These are phyloP conservation scores for Tolypocladium sp. DNA, from an alignment of 2,329 filamentous ascomycete species.

Conservation along the genomic window DNA sequence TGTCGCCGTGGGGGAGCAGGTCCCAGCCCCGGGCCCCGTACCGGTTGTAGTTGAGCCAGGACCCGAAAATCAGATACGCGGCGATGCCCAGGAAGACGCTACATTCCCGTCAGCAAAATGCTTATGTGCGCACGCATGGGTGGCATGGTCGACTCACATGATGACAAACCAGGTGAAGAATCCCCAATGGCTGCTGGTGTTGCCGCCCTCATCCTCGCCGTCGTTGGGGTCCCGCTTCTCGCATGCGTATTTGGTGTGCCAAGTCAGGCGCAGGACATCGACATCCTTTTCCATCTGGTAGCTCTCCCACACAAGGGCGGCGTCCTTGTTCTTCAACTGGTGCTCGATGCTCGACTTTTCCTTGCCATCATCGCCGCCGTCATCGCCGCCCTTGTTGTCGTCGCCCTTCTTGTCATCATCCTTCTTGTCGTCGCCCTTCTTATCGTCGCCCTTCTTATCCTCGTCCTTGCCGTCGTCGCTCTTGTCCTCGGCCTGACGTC, in stretches of 20 bases:
- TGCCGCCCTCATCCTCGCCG: constrained; percentile 31
- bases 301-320: constrained; percentile 66
- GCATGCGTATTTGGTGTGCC: constrained; percentile 84
- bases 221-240: constrained; percentile 42
- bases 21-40: constrained; percentile 96
- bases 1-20: constrained; percentile 83
- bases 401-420: constrained; percentile 21
- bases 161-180: constrained; percentile 98
- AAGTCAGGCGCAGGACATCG: constrained; percentile 64
- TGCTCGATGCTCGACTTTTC: constrained; percentile 34
- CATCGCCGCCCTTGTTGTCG: constrained; percentile 29
- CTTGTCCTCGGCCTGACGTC: constrained; percentile 13
- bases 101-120: constrained; percentile 1
- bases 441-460: constrained; percentile 23
- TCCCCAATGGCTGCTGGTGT: constrained; percentile 61
- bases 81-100: constrained; percentile 80
- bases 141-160: constrained; percentile 52
- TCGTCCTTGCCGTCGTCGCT: constrained; percentile 15
- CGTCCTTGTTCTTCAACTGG: constrained; percentile 44
- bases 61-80: constrained; percentile 92
- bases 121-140: too few relatives aligned
- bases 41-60: constrained; percentile 97
- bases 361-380: constrained; percentile 26
- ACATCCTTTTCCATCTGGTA: constrained; percentile 54
- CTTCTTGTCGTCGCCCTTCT: constrained; percentile 17